Conservation (phyloP, 768 basidiomycete genomes). For the Suillus sp. region DNA sequence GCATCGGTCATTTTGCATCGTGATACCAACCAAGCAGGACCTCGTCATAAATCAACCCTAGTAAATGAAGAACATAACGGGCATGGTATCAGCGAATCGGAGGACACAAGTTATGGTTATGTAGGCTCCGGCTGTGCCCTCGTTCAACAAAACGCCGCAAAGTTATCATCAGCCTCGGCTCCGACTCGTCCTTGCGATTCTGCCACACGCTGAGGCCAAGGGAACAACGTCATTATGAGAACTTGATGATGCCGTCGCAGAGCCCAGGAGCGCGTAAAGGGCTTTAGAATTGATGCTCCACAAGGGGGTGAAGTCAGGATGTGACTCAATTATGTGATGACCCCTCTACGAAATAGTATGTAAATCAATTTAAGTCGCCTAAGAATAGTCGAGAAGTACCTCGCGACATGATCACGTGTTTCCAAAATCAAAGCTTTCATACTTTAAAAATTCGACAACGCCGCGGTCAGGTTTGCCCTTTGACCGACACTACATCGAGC, state of each 20-base stretch:
- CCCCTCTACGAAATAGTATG: background rate
- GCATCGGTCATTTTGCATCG: background rate
- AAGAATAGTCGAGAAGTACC: background rate
- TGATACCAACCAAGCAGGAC: background rate
- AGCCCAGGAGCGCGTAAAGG: background rate
- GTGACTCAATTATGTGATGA: background rate
- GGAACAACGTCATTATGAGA: too few relatives aligned
- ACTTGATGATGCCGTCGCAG: background rate
- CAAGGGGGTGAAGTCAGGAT: background rate
- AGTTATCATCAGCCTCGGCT: background rate
- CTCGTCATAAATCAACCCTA: background rate
- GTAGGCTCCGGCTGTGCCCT: background rate
- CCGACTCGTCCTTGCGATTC: background rate
- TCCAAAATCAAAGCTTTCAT: constrained; percentile 25
- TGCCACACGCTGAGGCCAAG: constrained; percentile 26
- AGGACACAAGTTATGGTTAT: background rate
- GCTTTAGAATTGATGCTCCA: background rate
- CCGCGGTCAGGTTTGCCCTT: constrained; percentile 7
- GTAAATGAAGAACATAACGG: background rate
- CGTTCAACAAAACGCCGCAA: background rate
- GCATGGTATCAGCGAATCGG: background rate
- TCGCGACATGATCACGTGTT: constrained; percentile 27
- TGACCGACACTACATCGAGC: background rate
- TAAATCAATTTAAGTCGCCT: background rate
- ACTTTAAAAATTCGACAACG: constrained; percentile 3